Conservation (phyloP, 495 filamentous ascomycete species). For the Penicillium egyptiacum region DNA sequence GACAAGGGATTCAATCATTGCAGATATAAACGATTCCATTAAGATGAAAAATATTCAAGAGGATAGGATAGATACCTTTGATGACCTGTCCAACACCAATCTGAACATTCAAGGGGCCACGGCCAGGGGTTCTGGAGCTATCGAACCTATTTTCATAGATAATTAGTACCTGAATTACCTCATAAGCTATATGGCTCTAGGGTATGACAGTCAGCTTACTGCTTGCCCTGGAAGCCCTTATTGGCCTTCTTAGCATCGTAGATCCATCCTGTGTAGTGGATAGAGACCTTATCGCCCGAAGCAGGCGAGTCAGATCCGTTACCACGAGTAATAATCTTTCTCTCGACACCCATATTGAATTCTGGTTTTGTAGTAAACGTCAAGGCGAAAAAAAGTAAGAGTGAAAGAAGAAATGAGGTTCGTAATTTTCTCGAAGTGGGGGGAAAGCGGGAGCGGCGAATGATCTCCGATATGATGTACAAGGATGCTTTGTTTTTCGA, state of each 20-base stretch:
- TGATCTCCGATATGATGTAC: background rate
- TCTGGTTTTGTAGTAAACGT: background rate
- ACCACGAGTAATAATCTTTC: slow-evolving; percentile 44
- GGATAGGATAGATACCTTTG: slow-evolving; percentile 56
- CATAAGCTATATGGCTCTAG: background rate
- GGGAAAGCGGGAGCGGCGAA: slow-evolving; percentile 1
- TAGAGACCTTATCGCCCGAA: slow-evolving; percentile 65
- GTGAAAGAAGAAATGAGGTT: slow-evolving; percentile 4
- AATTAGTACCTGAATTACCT: slow-evolving; percentile 7
- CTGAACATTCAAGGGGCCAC: slow-evolving; percentile 59
- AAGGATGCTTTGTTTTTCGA: background rate
- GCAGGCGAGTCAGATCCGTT: slow-evolving; percentile 57
- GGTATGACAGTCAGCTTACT: slow-evolving; percentile 40
- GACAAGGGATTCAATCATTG: background rate
- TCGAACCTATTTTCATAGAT: slow-evolving; percentile 62
- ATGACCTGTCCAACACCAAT: slow-evolving; percentile 82
- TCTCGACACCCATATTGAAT: slow-evolving; percentile 57
- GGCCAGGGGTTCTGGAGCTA: slow-evolving; percentile 58
- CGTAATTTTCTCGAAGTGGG: slow-evolving; percentile 11
- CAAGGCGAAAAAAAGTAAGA: background rate
- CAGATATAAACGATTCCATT: background rate
- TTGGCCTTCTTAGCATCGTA: slow-evolving; percentile 57
- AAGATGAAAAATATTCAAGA: background rate
- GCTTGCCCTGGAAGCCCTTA: slow-evolving; percentile 48
- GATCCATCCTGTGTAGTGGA: slow-evolving; percentile 82